Evolutionary conservation across 441 rosid species (phyloP).

Genomic region (Pelargonium fulgidum): DNA sequence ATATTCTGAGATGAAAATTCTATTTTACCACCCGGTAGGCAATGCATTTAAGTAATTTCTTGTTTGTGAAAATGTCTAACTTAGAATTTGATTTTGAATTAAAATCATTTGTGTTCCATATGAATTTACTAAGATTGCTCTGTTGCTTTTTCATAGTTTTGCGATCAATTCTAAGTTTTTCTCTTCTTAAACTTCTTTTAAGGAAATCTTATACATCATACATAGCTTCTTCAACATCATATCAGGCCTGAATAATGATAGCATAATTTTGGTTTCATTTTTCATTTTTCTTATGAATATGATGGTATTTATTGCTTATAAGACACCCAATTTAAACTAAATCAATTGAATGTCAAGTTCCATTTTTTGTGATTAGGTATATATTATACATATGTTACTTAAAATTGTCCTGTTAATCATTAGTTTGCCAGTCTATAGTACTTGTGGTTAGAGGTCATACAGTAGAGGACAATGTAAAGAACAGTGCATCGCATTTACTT

Average conservation of each 20-base stretch:
- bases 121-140: background rate
- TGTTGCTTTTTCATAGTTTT: background rate
- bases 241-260: conserved; percentile 7
- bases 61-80: background rate
- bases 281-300: background rate
- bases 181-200: background rate
- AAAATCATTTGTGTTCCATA: background rate
- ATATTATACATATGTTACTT: background rate
- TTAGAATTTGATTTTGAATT: background rate
- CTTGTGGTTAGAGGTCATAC: background rate
- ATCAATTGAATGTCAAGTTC: background rate
- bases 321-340: background rate
- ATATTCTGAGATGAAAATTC: conserved; percentile 9
- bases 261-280: background rate
- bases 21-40: conserved; percentile 18
- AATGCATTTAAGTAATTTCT: background rate
- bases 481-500: conserved; percentile 20
- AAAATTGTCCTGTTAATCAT: background rate
- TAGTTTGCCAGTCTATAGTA: background rate
- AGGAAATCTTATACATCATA: background rate
- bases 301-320: background rate
- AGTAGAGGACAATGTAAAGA: background rate
- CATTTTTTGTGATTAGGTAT: background rate
- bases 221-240: conserved; percentile 4
- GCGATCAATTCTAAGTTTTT: background rate